Evolutionary conservation across 176 grass and related monocot genomes (phyloP).

Genomic region (Typha latifolia): DNA sequence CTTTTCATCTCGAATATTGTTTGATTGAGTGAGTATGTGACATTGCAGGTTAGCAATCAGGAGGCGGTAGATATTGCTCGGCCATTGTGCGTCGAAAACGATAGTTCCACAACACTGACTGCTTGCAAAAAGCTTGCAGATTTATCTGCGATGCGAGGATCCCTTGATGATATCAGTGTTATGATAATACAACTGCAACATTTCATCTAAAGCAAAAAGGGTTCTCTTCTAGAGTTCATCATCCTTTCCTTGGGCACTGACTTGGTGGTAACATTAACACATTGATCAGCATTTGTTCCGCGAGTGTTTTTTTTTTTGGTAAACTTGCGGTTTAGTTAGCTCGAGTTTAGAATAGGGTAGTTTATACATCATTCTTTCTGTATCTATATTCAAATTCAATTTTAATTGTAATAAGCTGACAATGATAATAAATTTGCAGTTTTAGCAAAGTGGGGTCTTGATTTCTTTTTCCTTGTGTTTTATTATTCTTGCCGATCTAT

Average conservation of each 20-base stretch:
- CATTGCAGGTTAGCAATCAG: constrained; percentile 45
- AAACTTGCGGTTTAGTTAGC: constrained; percentile 35
- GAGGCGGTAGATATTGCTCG: constrained; percentile 68
- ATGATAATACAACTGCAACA: constrained; percentile 73
- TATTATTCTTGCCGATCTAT: neutral
- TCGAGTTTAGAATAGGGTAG: neutral
- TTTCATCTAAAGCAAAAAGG: constrained; percentile 9
- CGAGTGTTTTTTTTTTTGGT: constrained; percentile 39
- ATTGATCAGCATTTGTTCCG: constrained; percentile 21
- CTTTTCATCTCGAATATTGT: neutral
- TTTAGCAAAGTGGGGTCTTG: neutral
- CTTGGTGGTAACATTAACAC: constrained; percentile 5
- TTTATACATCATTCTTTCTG: constrained; percentile 34
- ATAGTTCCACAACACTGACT: constrained; percentile 31
- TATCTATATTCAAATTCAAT: constrained; percentile 27
- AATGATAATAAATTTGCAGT: neutral
- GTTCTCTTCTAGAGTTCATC: neutral
- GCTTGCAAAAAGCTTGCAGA: constrained; percentile 74
- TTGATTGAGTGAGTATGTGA: neutral
- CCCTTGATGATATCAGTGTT: constrained; percentile 71
- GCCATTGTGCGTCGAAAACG: constrained; percentile 26
- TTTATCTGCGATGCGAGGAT: constrained; percentile 52
- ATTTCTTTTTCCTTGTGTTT: neutral
- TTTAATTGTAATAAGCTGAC: constrained; percentile 20
- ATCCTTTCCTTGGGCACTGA: constrained; percentile 13